Evolutionary conservation across 371 early-diverging fungal species (phyloP).

Genomic region (Rhizopus arrhizus): DNA sequence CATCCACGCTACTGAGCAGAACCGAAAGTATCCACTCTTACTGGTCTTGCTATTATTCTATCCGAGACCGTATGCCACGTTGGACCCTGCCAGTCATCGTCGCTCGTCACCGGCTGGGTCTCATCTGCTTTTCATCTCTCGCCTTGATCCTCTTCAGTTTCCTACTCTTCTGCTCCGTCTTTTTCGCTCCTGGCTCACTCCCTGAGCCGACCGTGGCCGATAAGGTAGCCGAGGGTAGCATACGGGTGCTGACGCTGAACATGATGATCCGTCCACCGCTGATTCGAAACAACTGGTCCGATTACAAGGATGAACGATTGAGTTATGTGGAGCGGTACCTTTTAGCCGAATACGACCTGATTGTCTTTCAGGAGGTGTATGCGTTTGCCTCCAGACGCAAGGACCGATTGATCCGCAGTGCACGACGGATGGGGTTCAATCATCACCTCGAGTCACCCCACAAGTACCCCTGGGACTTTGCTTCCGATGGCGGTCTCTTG

Average conservation of each 20-base stretch:
- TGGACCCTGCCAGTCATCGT: slow-evolving; percentile 31
- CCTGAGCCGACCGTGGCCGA: slow-evolving; percentile 38
- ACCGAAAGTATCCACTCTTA: slow-evolving; percentile 14
- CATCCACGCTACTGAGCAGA: slow-evolving; percentile 31
- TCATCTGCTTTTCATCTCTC: slow-evolving; percentile 36
- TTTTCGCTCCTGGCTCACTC: slow-evolving; percentile 32
- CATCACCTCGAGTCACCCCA: slow-evolving; percentile 63
- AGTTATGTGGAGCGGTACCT: slow-evolving; percentile 64
- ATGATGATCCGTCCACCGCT: slow-evolving; percentile 86
- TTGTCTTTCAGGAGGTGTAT: slow-evolving; percentile 84
- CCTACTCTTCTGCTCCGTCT: slow-evolving; percentile 44
- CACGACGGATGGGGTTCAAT: slow-evolving; percentile 65
- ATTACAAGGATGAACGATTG: slow-evolving; percentile 79
- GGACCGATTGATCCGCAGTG: slow-evolving; percentile 59
- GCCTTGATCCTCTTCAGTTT: slow-evolving; percentile 42
- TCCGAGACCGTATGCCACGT: slow-evolving; percentile 24
- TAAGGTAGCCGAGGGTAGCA: slow-evolving; percentile 32
- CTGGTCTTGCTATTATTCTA: slow-evolving; percentile 33
- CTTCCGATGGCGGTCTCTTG: slow-evolving; percentile 82
- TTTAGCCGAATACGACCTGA: slow-evolving; percentile 74
- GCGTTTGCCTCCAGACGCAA: slow-evolving; percentile 69
- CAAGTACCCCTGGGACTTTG: slow-evolving; percentile 63
- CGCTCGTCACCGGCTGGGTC: slow-evolving; percentile 30
- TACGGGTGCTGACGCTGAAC: slow-evolving; percentile 76
- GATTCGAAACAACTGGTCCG: slow-evolving; percentile 73